These are phyloP conservation scores for Apiotrichum brassicae DNA, from an alignment of 1,284 basidiomycete genomes.

Conservation along the genomic window DNA sequence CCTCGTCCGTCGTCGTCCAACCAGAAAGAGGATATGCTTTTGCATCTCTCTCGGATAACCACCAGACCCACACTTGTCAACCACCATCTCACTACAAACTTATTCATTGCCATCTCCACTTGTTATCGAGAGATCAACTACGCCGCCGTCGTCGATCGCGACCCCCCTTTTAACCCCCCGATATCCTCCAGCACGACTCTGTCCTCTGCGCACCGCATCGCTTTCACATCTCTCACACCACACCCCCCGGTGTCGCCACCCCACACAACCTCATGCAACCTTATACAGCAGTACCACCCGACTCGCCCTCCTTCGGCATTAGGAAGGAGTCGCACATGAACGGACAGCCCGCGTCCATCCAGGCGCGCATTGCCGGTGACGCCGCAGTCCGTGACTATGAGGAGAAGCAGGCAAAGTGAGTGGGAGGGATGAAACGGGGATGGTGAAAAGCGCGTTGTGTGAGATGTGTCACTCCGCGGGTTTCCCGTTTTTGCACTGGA, in stretches of 20 bases:
- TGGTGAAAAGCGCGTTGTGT: no score
- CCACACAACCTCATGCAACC: slow-evolving; percentile 44
- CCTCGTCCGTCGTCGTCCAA: no score
- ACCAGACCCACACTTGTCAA: not conserved
- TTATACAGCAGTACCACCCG: slow-evolving; percentile 23
- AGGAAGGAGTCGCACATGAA: slow-evolving; percentile 43
- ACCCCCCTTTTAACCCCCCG: no score
- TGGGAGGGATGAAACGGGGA: not conserved
- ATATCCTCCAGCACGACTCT: not conserved
- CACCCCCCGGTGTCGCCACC: no score
- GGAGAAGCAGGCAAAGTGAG: slow-evolving; percentile 41
- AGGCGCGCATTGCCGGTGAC: slow-evolving; percentile 34
- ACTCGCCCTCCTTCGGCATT: slow-evolving; percentile 26
- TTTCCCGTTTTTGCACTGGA: no score
- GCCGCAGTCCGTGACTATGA: slow-evolving; percentile 44
- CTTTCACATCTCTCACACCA: no score
- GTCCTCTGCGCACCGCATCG: not conserved
- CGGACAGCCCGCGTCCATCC: slow-evolving; percentile 22
- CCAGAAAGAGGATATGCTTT: no score
- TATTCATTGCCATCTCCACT: not conserved
- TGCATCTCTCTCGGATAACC: no score
- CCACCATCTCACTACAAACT: not conserved
- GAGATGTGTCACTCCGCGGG: no score
- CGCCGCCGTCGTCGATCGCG: no score
- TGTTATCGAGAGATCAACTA: no score